A percentile compares a stretch with the other conserved stretches of the same genome.
Evolutionary conservation across 768 basidiomycete species (phyloP).

Genomic region (Trametes meyenii): DNA sequence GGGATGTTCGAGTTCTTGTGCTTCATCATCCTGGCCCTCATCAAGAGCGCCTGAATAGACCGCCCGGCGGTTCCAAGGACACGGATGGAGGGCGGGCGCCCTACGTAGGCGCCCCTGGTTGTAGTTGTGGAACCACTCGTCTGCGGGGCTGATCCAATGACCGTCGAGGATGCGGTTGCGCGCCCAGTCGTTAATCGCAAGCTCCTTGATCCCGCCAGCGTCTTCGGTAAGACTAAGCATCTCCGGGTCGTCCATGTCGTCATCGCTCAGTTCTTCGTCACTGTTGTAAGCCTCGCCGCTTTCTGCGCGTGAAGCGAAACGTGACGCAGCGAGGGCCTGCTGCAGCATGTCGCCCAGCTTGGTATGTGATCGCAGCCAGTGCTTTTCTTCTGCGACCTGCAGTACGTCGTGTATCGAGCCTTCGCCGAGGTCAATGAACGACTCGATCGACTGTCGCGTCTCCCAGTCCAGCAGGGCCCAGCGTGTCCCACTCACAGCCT

Average conservation of each 20-base stretch:
- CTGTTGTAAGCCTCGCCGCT: constrained; percentile 39
- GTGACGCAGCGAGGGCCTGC: constrained; percentile 66
- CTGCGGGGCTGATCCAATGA: constrained; percentile 74
- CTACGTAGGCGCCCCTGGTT: constrained; percentile 38
- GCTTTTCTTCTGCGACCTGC: constrained; percentile 64
- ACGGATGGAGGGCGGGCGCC: constrained; percentile 48
- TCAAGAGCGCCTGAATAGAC: constrained; percentile 31
- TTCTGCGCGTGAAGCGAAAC: constrained; percentile 43
- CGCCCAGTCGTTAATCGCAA: constrained; percentile 75
- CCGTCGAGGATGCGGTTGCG: constrained; percentile 73
- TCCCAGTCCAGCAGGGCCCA: constrained; percentile 58
- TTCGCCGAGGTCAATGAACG: constrained; percentile 75
- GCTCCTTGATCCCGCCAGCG: constrained; percentile 46
- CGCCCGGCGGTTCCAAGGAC: constrained; percentile 53
- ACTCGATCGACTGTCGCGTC: constrained; percentile 64
- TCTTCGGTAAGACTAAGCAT: constrained; percentile 49
- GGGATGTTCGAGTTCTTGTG: constrained; percentile 50
- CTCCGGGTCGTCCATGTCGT: constrained; percentile 50
- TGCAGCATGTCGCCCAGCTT: constrained; percentile 66
- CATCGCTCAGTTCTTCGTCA: constrained; percentile 39
- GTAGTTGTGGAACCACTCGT: constrained; percentile 58
- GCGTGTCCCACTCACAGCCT: constrained; percentile 54
- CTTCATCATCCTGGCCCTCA: constrained; percentile 28
- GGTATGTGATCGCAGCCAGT: constrained; percentile 68
- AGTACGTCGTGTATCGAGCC: constrained; percentile 67